phyloP scores from a whole-genome alignment of 2,329 filamentous ascomycete genomes.

The Chrysoporthe deuterocubensis region DNA sequence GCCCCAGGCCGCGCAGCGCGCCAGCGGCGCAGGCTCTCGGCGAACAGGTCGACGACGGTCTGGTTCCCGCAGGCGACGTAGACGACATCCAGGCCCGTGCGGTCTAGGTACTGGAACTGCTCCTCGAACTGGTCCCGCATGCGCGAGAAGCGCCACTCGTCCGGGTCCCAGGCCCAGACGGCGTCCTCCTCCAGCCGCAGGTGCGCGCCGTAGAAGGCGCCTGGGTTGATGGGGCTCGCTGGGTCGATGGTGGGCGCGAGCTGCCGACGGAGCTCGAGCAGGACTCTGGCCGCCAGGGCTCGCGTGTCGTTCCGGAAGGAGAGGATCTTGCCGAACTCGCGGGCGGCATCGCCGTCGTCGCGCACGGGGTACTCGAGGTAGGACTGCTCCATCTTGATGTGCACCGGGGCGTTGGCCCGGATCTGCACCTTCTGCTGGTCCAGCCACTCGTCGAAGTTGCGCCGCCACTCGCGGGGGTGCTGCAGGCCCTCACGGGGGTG shows the following conservation, averaged over 20 bases:
- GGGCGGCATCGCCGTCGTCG: conserved; percentile 39
- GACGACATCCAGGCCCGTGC: conserved; percentile 34
- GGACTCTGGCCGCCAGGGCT: conserved; percentile 36
- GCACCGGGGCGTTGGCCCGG: conserved; percentile 31
- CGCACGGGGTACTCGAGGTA: conserved; percentile 44
- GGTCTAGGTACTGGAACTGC: conserved; percentile 35
- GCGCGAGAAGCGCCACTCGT: conserved; percentile 38
- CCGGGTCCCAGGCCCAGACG: conserved; percentile 37
- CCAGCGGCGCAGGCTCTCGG: conserved; percentile 24
- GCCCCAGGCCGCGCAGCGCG: conserved; percentile 14
- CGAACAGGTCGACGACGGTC: conserved; percentile 36
- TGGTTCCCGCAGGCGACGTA: conserved; percentile 39
- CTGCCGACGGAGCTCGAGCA: conserved; percentile 32
- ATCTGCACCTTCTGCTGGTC: conserved; percentile 31
- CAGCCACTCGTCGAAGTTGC: conserved; percentile 37
- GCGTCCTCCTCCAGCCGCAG: conserved; percentile 40
- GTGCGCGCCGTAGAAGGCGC: conserved; percentile 39
- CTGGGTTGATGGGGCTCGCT: conserved; percentile 30
- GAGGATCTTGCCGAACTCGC: conserved; percentile 40
- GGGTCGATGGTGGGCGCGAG: conserved; percentile 35
- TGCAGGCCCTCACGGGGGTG: conserved; percentile 34
- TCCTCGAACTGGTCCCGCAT: conserved; percentile 39
- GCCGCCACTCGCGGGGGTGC: conserved; percentile 35
- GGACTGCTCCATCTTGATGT: conserved; percentile 38
- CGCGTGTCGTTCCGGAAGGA: conserved; percentile 40